A percentile compares a stretch with the other conserved stretches of the same genome.
phyloP scores from a whole-genome alignment of 2,329 filamentous ascomycete genomes.

The Talaromyces albobiverticillius region DNA sequence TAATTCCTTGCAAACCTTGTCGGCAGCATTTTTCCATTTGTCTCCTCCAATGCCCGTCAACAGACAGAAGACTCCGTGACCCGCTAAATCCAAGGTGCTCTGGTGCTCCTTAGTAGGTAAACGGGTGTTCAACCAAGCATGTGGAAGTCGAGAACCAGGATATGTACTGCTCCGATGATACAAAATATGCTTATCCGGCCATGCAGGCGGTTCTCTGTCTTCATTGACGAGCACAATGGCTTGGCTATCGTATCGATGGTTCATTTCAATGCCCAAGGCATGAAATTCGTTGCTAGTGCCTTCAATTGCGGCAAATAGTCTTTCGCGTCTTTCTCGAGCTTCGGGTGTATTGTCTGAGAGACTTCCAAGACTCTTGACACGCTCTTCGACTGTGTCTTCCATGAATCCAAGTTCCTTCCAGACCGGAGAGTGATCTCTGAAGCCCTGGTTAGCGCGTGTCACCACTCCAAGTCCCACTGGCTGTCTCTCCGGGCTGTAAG shows the following conservation, averaged over 20 bases:
- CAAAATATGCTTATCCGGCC: background rate
- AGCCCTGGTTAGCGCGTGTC: background rate
- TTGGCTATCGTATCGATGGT: background rate
- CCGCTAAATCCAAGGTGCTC: background rate
- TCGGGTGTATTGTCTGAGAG: background rate
- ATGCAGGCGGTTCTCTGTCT: background rate
- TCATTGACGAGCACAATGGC: background rate
- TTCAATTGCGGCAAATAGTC: background rate
- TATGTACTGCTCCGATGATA: background rate
- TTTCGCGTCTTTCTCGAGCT: background rate
- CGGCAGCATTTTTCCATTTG: background rate
- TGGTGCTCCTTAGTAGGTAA: background rate
- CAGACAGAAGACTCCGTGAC: background rate
- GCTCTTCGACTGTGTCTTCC: background rate
- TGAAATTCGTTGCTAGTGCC: background rate
- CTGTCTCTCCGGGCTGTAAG: background rate
- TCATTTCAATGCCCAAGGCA: background rate
- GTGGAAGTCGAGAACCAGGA: background rate
- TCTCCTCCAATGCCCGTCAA: background rate
- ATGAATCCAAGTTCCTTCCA: background rate
- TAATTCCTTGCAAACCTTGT: background rate
- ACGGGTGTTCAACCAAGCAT: background rate
- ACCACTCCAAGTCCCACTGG: background rate
- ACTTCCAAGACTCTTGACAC: background rate
- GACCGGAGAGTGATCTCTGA: background rate